Evolutionary conservation across 345 rosid genomes (phyloP).

Genomic region (Citrus trifoliata): DNA sequence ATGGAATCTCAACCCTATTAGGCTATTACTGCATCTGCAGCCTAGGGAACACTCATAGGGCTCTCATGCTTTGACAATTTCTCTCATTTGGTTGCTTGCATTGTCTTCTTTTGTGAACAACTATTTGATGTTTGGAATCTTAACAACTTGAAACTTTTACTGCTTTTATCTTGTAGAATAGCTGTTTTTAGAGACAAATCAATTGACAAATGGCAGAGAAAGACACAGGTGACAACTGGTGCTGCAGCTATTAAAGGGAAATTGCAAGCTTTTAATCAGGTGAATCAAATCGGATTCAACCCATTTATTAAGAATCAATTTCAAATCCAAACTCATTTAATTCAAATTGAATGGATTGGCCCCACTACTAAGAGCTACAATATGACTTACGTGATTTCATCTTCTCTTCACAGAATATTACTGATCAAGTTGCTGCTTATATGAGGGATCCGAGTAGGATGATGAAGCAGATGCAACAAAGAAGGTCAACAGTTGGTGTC

Average conservation of each 20-base stretch:
- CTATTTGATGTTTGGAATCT: neutral
- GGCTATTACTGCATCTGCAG: neutral
- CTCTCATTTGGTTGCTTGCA: neutral
- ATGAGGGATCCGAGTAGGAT: conserved; percentile 97
- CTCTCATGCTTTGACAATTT: neutral
- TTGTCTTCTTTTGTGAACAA: neutral
- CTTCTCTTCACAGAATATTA: conserved; percentile 56
- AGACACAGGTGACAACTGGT: conserved; percentile 85
- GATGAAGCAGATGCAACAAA: conserved; percentile 92
- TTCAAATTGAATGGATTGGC: too few species aligned
- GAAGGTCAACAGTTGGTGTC: conserved; percentile 58
- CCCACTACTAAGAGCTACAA: neutral
- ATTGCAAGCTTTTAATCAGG: conserved; percentile 97
- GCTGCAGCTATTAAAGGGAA: conserved; percentile 86
- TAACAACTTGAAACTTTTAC: neutral
- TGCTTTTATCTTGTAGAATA: conserved; percentile 47
- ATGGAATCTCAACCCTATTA: neutral
- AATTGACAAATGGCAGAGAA: conserved; percentile 92
- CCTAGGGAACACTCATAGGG: neutral
- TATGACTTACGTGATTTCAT: conserved; percentile 15
- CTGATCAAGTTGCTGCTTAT: conserved; percentile 81
- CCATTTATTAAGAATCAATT: too few species aligned
- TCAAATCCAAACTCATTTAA: too few species aligned
- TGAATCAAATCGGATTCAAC: neutral
- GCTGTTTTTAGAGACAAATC: conserved; percentile 80